phyloP scores from a whole-genome alignment of 306 rosid genomes.

The Quercus glauca region DNA sequence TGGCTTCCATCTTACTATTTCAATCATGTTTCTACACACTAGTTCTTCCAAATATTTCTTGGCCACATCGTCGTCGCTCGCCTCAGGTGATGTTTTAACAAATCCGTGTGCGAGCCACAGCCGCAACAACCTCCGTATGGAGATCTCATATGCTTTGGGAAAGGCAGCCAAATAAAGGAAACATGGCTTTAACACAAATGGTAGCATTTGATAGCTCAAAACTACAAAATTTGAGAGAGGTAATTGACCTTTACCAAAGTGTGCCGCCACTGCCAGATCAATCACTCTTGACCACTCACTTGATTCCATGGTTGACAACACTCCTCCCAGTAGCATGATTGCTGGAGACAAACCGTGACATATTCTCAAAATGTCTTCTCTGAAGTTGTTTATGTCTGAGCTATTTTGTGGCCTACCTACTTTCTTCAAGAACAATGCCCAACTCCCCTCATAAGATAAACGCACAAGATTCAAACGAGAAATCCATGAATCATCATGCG shows the following conservation, averaged over 20 bases:
- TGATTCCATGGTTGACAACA: not conserved
- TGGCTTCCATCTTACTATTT: too few relatives aligned
- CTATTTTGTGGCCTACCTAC: not conserved
- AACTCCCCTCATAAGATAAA: not conserved
- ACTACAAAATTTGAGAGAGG: too few relatives aligned
- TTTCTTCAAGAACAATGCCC: not conserved
- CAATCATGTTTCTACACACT: too few relatives aligned
- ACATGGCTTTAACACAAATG: not conserved
- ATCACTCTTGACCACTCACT: not conserved
- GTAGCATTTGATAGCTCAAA: too few relatives aligned
- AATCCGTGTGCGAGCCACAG: too few relatives aligned
- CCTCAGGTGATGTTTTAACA: too few relatives aligned
- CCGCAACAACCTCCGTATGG: constrained; percentile 4
- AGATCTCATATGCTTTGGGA: too few relatives aligned
- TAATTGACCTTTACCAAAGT: too few relatives aligned
- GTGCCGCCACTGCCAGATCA: too few relatives aligned
- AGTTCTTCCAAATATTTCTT: too few relatives aligned
- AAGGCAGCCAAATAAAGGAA: too few relatives aligned
- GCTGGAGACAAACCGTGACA: not conserved
- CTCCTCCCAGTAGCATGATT: not conserved
- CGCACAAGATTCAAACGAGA: not conserved
- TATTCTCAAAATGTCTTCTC: not conserved
- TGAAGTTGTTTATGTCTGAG: not conserved
- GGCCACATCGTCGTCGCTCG: too few relatives aligned
- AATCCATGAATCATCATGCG: not conserved